Evolutionary conservation across 768 basidiomycete genomes (phyloP), one percentile per base, ranked within the genome.

Genomic region (Phylloporus scabripes): DNA sequence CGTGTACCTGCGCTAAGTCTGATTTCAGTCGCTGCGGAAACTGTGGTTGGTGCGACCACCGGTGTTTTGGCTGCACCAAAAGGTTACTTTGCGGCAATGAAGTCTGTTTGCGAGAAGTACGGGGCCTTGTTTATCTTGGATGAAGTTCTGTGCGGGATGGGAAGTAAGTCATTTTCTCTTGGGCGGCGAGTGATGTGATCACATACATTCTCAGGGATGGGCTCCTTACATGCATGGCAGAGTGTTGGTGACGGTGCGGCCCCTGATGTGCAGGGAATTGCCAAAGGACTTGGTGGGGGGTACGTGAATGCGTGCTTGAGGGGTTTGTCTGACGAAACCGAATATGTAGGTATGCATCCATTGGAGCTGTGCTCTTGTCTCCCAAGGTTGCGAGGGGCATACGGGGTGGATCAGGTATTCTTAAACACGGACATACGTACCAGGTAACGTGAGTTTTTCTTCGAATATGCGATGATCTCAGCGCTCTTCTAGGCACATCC

Each of bases 61-160:
- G 92, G 91, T 23, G 83, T 78, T 29, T 73, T 91, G 1, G 65
- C 82, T 31, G 81, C 88, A 5, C 89, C 90, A 0, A 85, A 83
- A 55, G 91, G 91, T 2, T 93, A 93, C 64, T 86, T 93, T 60
- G 79, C 79, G 64, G 86, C 86, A 7, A 87, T 91, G 81, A 88
- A 85, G 58, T 81, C 83, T 10, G 85, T 90, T 17, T 89, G 87
- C 56, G 78, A 85, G 33, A 89, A 85, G 66, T 84, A 76, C 56
- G 85, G 74, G 34, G 74, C 61, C 36, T 67, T 95, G 15, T 84
- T 92, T 65, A 89, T 93, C 36, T 75, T 92, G 31, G 92, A 95
- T 59, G 92, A 94, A 68, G 87, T 92, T 40, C 92, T 94, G 91
- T 82, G 83, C 61, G 90, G 90, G 38, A 91, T 92, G 85, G 89